These are phyloP conservation scores for Rhizomucor miehei DNA, from an alignment of 371 early-diverging fungal genomes.

Conservation along the genomic window DNA sequence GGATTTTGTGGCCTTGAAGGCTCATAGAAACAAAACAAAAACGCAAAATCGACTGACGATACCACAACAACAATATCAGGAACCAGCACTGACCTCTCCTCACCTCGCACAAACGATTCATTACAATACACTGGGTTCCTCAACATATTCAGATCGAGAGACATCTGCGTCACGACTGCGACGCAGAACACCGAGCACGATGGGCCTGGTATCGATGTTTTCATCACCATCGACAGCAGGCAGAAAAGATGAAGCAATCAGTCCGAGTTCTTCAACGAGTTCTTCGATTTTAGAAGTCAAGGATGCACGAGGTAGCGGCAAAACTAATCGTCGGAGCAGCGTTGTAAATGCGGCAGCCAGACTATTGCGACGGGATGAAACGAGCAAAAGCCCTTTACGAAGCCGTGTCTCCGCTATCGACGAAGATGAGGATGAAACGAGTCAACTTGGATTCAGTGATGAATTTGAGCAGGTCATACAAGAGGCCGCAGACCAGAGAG, in stretches of 20 bases:
- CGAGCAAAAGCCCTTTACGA: not conserved
- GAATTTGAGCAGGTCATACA: conserved; percentile 15
- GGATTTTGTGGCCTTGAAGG: conserved; percentile 14
- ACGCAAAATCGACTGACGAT: conserved; percentile 6
- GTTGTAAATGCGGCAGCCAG: conserved; percentile 23
- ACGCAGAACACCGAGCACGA: conserved; percentile 22
- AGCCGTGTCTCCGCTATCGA: conserved; percentile 7
- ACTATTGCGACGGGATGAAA: conserved; percentile 13
- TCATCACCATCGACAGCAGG: conserved; percentile 3
- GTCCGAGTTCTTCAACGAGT: conserved; percentile 17
- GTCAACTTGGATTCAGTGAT: conserved; percentile 10
- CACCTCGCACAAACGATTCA: conserved; percentile 5
- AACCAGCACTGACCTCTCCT: not conserved
- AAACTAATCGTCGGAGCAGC: conserved; percentile 17
- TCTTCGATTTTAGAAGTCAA: conserved; percentile 17
- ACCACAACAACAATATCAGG: not conserved
- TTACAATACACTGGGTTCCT: not conserved
- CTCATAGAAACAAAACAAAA: conserved; percentile 15
- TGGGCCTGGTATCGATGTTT: conserved; percentile 20
- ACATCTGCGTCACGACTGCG: conserved; percentile 18
- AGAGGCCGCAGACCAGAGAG: conserved; percentile 7
- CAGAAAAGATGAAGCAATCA: conserved; percentile 1
- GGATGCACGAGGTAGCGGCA: conserved; percentile 2
- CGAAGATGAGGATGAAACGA: conserved; percentile 6
- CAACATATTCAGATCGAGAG: conserved; percentile 5